phyloP scores from a whole-genome alignment of 2,329 filamentous ascomycete species.

The Lithohypha guttulata region DNA sequence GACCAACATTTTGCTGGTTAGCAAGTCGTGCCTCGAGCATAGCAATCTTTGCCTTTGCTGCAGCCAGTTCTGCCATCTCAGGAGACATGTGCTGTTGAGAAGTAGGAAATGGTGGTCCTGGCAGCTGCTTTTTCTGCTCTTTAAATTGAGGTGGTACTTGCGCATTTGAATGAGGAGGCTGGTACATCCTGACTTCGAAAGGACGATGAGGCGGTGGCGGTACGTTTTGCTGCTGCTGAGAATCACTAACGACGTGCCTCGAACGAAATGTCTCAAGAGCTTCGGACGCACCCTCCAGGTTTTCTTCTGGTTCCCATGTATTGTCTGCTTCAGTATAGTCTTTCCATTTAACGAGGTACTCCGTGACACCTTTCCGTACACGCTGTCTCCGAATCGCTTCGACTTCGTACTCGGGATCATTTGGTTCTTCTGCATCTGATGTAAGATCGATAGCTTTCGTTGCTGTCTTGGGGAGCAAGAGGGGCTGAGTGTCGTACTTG shows the following conservation, averaged over 20 bases:
- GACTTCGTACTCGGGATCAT: background rate
- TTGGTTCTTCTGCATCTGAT: background rate
- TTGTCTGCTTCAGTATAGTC: background rate
- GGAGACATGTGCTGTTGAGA: background rate
- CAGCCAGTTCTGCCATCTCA: background rate
- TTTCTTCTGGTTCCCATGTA: conserved; percentile 3
- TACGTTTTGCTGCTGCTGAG: too few relatives aligned
- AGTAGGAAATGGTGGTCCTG: too few relatives aligned
- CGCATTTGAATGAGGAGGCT: too few relatives aligned
- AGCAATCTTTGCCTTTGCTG: background rate
- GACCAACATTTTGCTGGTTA: background rate
- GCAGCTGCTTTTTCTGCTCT: too few relatives aligned
- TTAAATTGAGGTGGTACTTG: too few relatives aligned
- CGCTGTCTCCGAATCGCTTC: background rate
- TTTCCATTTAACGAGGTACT: conserved; percentile 4
- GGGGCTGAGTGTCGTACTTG: too few relatives aligned
- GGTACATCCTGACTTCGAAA: too few relatives aligned
- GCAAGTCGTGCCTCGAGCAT: background rate
- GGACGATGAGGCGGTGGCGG: too few relatives aligned
- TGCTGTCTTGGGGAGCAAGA: too few relatives aligned
- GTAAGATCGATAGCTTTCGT: background rate
- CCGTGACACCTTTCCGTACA: background rate
- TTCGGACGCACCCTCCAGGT: too few relatives aligned
- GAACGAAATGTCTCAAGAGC: too few relatives aligned
- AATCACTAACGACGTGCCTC: too few relatives aligned